Evolutionary conservation across 2,329 filamentous ascomycete species (phyloP).

Genomic region (Aureobasidium subglaciale): DNA sequence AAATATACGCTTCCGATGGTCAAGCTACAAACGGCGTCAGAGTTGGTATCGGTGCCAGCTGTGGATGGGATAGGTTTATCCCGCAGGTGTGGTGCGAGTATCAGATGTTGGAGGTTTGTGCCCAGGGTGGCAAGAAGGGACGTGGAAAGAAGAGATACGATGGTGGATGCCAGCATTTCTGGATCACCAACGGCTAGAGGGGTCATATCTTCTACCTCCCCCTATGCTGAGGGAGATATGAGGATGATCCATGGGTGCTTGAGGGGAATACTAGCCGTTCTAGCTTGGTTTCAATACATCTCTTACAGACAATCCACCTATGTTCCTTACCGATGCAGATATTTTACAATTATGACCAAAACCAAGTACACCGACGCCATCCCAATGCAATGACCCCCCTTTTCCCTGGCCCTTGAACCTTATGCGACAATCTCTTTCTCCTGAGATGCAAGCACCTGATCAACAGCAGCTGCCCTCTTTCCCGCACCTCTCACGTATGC

Average conservation of each 20-base stretch:
- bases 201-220: too few species aligned
- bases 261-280: too few species aligned
- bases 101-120: slow-evolving; percentile 3
- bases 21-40: not conserved
- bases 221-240: too few species aligned
- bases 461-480: not conserved
- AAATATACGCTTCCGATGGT: not conserved
- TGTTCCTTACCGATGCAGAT: not conserved
- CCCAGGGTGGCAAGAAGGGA: not conserved
- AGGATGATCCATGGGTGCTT: too few species aligned
- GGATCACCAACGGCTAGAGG: not conserved
- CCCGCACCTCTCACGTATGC: slow-evolving; percentile 49
- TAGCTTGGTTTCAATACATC: too few species aligned
- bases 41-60: not conserved
- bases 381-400: not conserved
- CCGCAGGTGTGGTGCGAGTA: not conserved
- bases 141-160: not conserved
- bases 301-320: too few species aligned
- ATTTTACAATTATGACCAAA: too few species aligned
- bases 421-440: not conserved
- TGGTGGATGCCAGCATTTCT: not conserved
- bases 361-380: not conserved
- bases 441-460: slow-evolving; percentile 4
- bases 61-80: not conserved
- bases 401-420: too few species aligned